Evolutionary conservation across 2,329 filamentous ascomycete genomes (phyloP), one percentile per base, ranked within the genome.

Genomic region (Aureobasidium sp.): DNA sequence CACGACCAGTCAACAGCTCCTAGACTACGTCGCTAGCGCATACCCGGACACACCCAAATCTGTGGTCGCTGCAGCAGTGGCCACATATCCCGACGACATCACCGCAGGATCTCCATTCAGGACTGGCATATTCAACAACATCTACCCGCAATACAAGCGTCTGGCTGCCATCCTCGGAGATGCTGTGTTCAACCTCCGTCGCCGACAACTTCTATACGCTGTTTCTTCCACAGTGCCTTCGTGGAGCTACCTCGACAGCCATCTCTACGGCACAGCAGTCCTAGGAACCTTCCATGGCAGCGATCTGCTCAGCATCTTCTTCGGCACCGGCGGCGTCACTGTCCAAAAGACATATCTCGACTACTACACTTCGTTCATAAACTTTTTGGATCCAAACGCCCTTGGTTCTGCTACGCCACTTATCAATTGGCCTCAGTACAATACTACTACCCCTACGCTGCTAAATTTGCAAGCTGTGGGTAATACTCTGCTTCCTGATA

Each of bases 101-200:
- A 75, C 78, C 9, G 76, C 81, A 21, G 89, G 89, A 37, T 88
- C 85, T 2, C 90, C 90, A 1, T 92, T 90, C 78, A 79, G 85
- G 54, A 92, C 89, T 0, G 78, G 82, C 1, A 64, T 81, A 10
- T 65, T 87, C n/a, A 89, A 93, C 75, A 85, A 87, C 68, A 78
- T 85, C 68, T 91, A 89, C 69, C 88, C 89, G 0, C 82, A 89
- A 66, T 92, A 85, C 79, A 93, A 92, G 74, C 86, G 88, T 14
- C 76, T 91, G 0, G 85, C 88, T 2, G 89, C 89, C 39, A 82
- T 93, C 32, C 76, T 92, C 0, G 90, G 90, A 14, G 90, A 94
- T 69, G 68, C 91, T 0, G 83, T 83, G 1, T 93, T 94, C 74
- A 92, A 86, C 0, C 78, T 94, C 0, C 83, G 84, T 0, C 84